A percentile compares a stretch with the other conserved stretches of the same genome.
Evolutionary conservation across 345 rosid species (phyloP).

Genomic region (Eutrema yunnanense): DNA sequence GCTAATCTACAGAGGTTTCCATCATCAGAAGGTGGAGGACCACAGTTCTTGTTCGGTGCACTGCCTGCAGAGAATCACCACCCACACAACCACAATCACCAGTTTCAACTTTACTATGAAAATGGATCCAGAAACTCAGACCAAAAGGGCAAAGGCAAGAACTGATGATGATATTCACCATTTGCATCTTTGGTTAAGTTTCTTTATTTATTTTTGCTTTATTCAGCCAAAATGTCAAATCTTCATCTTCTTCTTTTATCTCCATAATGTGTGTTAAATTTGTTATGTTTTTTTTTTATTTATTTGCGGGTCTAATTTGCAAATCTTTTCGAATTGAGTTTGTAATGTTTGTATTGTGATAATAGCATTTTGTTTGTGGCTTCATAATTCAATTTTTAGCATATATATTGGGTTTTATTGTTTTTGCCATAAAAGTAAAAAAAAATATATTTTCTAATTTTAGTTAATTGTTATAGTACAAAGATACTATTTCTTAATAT

Average conservation of each 20-base stretch:
- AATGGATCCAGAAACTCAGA: slow-evolving; percentile 65
- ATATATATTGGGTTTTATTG: background rate
- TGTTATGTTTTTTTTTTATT: background rate
- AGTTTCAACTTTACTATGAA: slow-evolving; percentile 73
- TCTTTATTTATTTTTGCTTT: background rate
- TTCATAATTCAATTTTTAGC: background rate
- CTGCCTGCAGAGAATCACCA: slow-evolving; percentile 59
- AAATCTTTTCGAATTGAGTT: background rate
- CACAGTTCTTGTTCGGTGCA: slow-evolving; percentile 70
- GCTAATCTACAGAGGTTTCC: slow-evolving; percentile 68
- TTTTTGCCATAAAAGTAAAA: background rate
- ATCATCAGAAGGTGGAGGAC: slow-evolving; percentile 42
- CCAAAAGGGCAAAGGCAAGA: slow-evolving; percentile 83
- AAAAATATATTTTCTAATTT: background rate
- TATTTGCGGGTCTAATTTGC: background rate
- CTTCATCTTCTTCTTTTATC: background rate
- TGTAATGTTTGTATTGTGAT: slow-evolving; percentile 27
- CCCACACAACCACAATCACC: slow-evolving; percentile 56
- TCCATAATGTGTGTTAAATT: slow-evolving; percentile 8
- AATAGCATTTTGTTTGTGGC: slow-evolving; percentile 24
- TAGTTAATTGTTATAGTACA: background rate
- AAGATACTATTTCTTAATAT: slow-evolving; percentile 38
- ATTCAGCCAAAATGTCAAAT: slow-evolving; percentile 5
- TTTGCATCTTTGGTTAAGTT: slow-evolving; percentile 5
- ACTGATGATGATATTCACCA: slow-evolving; percentile 29